Conservation (phyloP, 495 filamentous ascomycete species). For the Podospora fimiseda region DNA sequence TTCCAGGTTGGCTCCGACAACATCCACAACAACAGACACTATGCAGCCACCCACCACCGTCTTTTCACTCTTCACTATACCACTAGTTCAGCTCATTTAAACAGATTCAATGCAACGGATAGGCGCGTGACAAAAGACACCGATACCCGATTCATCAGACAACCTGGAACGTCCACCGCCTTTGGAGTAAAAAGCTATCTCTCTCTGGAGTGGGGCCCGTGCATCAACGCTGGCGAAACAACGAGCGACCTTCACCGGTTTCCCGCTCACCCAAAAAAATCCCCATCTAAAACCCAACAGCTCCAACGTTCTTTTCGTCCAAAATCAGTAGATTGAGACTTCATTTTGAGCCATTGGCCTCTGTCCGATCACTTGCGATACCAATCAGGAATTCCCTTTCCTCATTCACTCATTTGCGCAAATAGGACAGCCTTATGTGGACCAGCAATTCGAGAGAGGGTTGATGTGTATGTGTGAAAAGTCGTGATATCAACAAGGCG, state of each 20-base stretch:
- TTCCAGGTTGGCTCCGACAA: not conserved
- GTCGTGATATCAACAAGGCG: too few species aligned
- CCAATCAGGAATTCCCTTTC: constrained; percentile 6
- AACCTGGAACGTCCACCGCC: too few species aligned
- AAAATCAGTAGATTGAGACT: constrained; percentile 10
- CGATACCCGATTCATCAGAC: too few species aligned
- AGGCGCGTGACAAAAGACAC: not conserved
- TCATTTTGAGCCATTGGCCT: constrained; percentile 17
- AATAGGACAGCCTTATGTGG: not conserved
- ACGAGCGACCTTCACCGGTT: not conserved
- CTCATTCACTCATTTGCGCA: constrained; percentile 14
- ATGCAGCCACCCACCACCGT: not conserved
- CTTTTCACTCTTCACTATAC: not conserved
- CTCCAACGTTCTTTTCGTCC: constrained; percentile 9
- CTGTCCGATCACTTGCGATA: constrained; percentile 2
- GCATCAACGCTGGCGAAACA: not conserved
- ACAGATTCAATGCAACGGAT: not conserved
- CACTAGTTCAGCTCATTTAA: not conserved
- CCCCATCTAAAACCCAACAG: constrained; percentile 4
- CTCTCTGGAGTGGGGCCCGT: not conserved
- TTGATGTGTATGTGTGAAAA: constrained; percentile 1
- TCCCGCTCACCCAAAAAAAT: constrained; percentile 2
- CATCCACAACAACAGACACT: not conserved
- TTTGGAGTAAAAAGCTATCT: not conserved
- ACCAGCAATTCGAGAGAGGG: not conserved